These are phyloP conservation scores for Leccinum boreale DNA, from an alignment of 768 basidiomycete species.

Conservation along the genomic window DNA sequence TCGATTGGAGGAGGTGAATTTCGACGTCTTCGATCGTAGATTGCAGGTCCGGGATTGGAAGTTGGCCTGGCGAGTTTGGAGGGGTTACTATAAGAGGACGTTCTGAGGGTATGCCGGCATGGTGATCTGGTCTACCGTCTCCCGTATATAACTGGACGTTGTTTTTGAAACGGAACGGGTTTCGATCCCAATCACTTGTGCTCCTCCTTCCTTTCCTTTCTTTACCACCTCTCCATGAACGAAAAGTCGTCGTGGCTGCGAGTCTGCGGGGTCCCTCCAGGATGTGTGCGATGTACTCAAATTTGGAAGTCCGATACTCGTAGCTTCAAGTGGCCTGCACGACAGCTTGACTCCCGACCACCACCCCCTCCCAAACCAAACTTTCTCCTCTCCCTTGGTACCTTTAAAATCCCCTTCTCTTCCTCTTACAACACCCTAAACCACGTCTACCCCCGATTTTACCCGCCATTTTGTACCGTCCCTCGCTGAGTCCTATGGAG, in stretches of 20 bases:
- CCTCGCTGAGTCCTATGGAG: constrained; percentile 42
- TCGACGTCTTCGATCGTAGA: constrained; percentile 65
- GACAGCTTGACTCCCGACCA: constrained; percentile 33
- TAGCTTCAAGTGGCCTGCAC: constrained; percentile 29
- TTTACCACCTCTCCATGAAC: neutral
- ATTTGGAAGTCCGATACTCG: constrained; percentile 37
- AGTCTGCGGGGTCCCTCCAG: constrained; percentile 31
- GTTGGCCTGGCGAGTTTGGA: constrained; percentile 72
- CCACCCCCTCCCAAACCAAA: constrained; percentile 34
- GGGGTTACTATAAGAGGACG: constrained; percentile 44
- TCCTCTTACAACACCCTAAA: neutral
- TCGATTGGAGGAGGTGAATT: constrained; percentile 64
- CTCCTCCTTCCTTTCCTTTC: neutral
- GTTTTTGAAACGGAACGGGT: neutral
- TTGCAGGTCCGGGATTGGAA: constrained; percentile 71
- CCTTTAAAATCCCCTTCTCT: neutral
- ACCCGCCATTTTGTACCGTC: neutral
- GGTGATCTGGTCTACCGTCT: constrained; percentile 11
- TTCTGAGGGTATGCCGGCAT: constrained; percentile 36
- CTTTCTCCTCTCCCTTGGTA: constrained; percentile 11
- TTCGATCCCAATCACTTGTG: neutral
- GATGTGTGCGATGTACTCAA: constrained; percentile 26
- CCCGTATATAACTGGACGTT: constrained; percentile 5
- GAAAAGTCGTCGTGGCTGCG: constrained; percentile 15
- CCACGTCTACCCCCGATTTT: constrained; percentile 2